Evolutionary conservation across 306 rosid genomes (phyloP).

Genomic region (Chamaecrista fasciculata): DNA sequence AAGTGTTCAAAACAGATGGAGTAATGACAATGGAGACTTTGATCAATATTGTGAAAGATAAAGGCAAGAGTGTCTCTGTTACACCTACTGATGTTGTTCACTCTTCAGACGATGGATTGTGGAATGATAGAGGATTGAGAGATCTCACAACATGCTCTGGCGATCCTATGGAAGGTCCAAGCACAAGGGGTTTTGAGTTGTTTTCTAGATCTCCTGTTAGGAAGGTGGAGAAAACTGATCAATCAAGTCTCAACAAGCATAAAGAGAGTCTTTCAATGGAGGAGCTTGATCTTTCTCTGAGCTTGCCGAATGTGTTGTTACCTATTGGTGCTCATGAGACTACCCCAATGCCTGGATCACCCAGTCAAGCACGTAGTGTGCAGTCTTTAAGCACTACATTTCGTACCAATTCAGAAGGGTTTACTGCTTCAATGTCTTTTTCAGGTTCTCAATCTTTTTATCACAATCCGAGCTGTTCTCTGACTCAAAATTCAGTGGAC

Average conservation of each 20-base stretch:
- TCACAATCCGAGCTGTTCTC: conserved; percentile 96
- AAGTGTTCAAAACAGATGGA: conserved; percentile 34
- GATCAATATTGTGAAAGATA: conserved; percentile 61
- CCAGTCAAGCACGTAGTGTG: conserved; percentile 77
- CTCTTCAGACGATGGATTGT: conserved; percentile 48
- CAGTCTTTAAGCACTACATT: conserved; percentile 81
- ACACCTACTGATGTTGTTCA: conserved; percentile 38
- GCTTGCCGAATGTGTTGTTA: conserved; percentile 90
- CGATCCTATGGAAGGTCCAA: conserved; percentile 78
- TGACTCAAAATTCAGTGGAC: conserved; percentile 83
- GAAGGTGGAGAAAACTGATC: conserved; percentile 52
- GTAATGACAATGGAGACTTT: conserved; percentile 33
- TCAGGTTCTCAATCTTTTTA: conserved; percentile 94
- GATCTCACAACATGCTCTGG: conserved; percentile 41
- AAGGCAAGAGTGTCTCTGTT: conserved; percentile 74
- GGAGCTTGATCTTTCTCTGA: conserved; percentile 88
- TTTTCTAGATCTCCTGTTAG: conserved; percentile 84
- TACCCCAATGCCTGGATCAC: conserved; percentile 67
- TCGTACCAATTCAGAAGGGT: conserved; percentile 80
- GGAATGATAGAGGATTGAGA: conserved; percentile 58
- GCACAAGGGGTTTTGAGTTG: conserved; percentile 83
- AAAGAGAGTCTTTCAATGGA: conserved; percentile 59
- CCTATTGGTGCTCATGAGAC: conserved; percentile 77
- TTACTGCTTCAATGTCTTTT: conserved; percentile 85
- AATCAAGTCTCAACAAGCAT: conserved; percentile 41